Evolutionary conservation across 2,329 filamentous ascomycete species (phyloP), one percentile per base, ranked within the genome.

Genomic region (Fusarium domesticum): DNA sequence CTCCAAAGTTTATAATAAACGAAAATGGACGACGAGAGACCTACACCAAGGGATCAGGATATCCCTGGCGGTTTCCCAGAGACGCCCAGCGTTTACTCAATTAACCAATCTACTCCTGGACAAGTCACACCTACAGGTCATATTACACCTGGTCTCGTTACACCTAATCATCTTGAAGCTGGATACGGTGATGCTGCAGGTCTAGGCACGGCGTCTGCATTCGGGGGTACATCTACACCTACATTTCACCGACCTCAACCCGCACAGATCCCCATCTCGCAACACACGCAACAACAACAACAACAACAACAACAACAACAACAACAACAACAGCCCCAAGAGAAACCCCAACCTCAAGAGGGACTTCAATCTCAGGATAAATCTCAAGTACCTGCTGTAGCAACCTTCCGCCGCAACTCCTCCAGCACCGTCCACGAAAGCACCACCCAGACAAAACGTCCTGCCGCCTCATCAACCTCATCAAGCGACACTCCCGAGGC

Each of bases 31-130:
- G 54, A 51, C 35, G 47, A 54, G 28, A 45, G 37, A 37, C 50
- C 55, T 39, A 60, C 57, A 18, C 57, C 57, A 2, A 36, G 51
- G 49, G 51, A 52, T 42, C 45, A 57, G 28, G 57, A 60, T 34
- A 57, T 60, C 41, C 57, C 57, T 1, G 57, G 57, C n/a, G 57
- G 57, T 30, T 60, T 47, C 15, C 57, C 57, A 3, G 53, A 49
- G 10, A 60, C 57, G 35, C 57, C 57, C 16, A 56, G 57, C 36
- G 18, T 50, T 12, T 43, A 38, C 8, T 53, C 53, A 3, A 36
- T 53, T 18, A 33, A 43, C 25, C 41, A 39, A 4, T 35, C 45
- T 15, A 45, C 50, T 4, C 54, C 39, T 10, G 23, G 23, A 10
- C 23, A 28, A 11, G 23, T 28, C 14, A 28, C 23, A 8, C 23